Evolutionary conservation across 208 protist species (phyloP), one percentile per base, ranked within the genome.

Genomic region (Acanthamoeba rhysodes): DNA sequence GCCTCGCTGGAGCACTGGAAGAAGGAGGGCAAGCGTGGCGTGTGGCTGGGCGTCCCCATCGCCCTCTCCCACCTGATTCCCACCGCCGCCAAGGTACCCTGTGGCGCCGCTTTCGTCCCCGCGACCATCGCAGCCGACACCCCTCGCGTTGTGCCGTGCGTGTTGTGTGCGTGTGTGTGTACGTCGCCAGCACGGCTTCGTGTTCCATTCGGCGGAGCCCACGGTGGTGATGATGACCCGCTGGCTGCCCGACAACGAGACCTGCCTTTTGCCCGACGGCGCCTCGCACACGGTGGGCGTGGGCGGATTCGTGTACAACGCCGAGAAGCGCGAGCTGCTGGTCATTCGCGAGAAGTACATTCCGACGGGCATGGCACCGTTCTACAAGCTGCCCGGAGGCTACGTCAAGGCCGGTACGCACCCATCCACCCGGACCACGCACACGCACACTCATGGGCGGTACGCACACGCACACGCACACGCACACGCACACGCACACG

Each of bases 271-370:
- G 27, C 87, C 87, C 41, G 87, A 92, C 18, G 87, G 87, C 32
- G 87, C 87, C 34, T 92, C 87, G 8, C 87, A 92, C 87, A 92
- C 87, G 22, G 84, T 92, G 55, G 87, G 87, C 27, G 32, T 74
- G 9, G 87, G 87, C n/a, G 87, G 87, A 12, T 92, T 92, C 64
- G 87, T 92, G 14, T 92, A 76, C 45, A 68, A 92, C 34, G 87
- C 55, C 7, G 87, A 68, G 59, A 68, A 72, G 55, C 29, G 87
- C 18, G 87, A 92, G 34, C n/a, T 92, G 34, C 32, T 92, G 55
- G 87, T 92, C 10, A 55, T 92, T 10, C 29, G 62, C 9, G 87
- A 92, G 59, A 64, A 72, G 87, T 92, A 72, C 64, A 32, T 34
- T 4, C 78, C 78, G n/a, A 24, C 87, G 2, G 87, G 64, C 37